These are phyloP conservation scores for Penstemon eatonii DNA, from an alignment of 257 asterid genomes.

Conservation along the genomic window DNA sequence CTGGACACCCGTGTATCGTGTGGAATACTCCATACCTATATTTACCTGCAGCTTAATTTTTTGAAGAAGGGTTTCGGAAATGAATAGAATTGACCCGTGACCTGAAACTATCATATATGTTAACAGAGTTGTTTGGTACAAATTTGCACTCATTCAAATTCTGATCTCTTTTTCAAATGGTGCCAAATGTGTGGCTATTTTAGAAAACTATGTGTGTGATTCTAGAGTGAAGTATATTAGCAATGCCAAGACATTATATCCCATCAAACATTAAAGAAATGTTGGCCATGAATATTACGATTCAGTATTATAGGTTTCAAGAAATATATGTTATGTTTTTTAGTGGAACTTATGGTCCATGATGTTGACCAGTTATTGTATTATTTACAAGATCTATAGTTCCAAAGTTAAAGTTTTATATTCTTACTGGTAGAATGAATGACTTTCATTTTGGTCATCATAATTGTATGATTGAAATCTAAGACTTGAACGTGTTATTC, in stretches of 20 bases:
- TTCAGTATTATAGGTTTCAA: conserved; percentile 14
- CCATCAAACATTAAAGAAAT: conserved; percentile 26
- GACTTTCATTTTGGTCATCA: not conserved
- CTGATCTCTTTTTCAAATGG: conserved; percentile 28
- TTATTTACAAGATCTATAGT: not conserved
- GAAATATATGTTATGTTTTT: conserved; percentile 23
- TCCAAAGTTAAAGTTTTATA: not conserved
- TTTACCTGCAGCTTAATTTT: not conserved
- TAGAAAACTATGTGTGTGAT: conserved; percentile 28
- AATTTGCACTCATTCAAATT: conserved; percentile 23
- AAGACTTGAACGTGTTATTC: not conserved
- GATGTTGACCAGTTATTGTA: conserved; percentile 4
- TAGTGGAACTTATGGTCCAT: conserved; percentile 24
- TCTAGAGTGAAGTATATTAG: conserved; percentile 11
- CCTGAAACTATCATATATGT: conserved; percentile 15
- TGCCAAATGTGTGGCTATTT: conserved; percentile 21
- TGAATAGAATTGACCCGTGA: conserved; percentile 25
- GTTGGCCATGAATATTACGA: conserved; percentile 28
- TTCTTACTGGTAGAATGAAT: not conserved
- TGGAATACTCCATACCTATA: conserved; percentile 19
- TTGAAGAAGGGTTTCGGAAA: conserved; percentile 1
- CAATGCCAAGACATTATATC: conserved; percentile 27
- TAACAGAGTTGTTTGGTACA: conserved; percentile 11
- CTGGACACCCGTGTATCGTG: not conserved
- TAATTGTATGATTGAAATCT: conserved; percentile 4